These are phyloP conservation scores for Pseudocercospora cruenta DNA, from an alignment of 2,329 filamentous ascomycete species.

Conservation along the genomic window DNA sequence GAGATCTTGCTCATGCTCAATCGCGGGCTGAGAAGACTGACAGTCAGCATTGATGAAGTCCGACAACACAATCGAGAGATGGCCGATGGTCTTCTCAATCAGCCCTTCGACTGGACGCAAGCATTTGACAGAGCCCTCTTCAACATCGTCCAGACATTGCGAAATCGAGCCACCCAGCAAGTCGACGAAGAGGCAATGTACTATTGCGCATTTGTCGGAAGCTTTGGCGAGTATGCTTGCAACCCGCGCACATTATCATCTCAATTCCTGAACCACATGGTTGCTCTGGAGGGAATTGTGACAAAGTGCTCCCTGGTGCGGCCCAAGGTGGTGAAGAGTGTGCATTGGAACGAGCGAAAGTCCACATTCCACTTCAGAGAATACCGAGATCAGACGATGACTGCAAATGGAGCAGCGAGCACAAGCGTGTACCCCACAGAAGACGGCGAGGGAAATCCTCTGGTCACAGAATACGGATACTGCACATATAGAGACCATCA, in stretches of 20 bases:
- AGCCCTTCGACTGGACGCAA: slow-evolving; percentile 84
- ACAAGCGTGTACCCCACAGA: slow-evolving; percentile 93
- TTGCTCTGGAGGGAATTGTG: slow-evolving; percentile 95
- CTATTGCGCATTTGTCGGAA: slow-evolving; percentile 96
- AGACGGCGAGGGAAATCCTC: slow-evolving; percentile 88
- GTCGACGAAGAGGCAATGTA: slow-evolving; percentile 77
- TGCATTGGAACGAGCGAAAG: slow-evolving; percentile 90
- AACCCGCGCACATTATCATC: slow-evolving; percentile 93
- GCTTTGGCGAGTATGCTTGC: slow-evolving; percentile 91
- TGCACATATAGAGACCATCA: slow-evolving; percentile 96
- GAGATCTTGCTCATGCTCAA: slow-evolving; percentile 81
- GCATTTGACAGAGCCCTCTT: slow-evolving; percentile 92
- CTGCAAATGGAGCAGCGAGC: slow-evolving; percentile 79
- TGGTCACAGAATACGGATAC: slow-evolving; percentile 94
- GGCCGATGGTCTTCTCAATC: slow-evolving; percentile 75
- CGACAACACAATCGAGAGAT: slow-evolving; percentile 83
- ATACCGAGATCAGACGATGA: slow-evolving; percentile 98
- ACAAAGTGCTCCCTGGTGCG: slow-evolving; percentile 94
- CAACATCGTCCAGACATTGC: slow-evolving; percentile 79
- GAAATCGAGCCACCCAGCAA: slow-evolving; percentile 75
- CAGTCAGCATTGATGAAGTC: slow-evolving; percentile 79
- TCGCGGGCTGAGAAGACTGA: slow-evolving; percentile 61
- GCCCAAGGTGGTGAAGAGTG: slow-evolving; percentile 96
- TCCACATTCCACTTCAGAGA: slow-evolving; percentile 85
- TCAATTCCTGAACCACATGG: slow-evolving; percentile 90